Base-by-base conservation (phyloP, 768 basidiomycete species). In the Boletus vinaceobasis region DNA sequence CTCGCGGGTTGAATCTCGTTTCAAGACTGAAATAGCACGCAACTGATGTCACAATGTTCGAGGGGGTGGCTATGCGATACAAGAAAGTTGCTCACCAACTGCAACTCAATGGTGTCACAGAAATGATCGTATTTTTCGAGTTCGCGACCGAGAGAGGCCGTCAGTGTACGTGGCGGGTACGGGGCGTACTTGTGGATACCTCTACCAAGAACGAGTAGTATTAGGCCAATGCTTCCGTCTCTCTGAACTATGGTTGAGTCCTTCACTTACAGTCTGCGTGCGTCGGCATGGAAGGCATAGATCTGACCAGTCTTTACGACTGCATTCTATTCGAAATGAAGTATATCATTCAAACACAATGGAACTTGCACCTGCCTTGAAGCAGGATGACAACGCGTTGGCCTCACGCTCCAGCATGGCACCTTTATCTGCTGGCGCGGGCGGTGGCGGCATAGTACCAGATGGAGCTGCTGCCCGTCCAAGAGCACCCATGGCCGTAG, bases 41-140 rank as follows among this genome's bases (percentile, higher is more conserved):
- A 85, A 75, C 90, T 93, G 35, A 52, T 19, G 46, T 21, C 32
- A n/a, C n/a, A 19, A 29, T 33, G 39, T 21, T 53, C 43, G 32
- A 43, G 48, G 46, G 47, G 43, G 38, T 36, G 32, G 11, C 15
- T 14, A 53, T n/a, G 43, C 47, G 35, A 45, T 5, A 39, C 37
- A 27, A 26, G 32, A 44, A n/a, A 42, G 32, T 37, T 40, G 71
- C 84, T 68, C 68, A 84, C 90, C 59, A 93, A 61, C 49, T 84
- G 82, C 38, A 83, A 79, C 67, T 92, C 90, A 47, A 93, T 82
- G 2, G 83, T 75, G 64, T 93, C 90, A 62, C 88, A 89, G 5
- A 90, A 58, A 61, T 90, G 87, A 63, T 92, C 88, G 60, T 87
- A 92, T 63, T 81, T 86, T 65, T 91, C 88, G 4, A 90, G 74